Base-by-base conservation (phyloP, 768 basidiomycete genomes). In the Rhodotorula toruloides region DNA sequence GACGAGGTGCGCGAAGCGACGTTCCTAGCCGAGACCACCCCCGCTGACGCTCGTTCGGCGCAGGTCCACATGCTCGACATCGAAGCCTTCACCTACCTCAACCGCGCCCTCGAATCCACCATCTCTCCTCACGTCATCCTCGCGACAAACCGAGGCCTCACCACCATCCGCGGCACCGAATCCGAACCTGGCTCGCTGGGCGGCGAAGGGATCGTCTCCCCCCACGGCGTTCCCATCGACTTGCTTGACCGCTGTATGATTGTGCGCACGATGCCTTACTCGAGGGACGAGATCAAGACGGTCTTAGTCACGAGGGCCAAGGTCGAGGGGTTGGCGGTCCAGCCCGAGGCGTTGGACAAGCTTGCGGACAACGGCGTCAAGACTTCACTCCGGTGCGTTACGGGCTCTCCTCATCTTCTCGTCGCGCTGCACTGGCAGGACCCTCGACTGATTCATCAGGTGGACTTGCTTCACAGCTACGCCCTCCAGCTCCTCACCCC, bases 51-150 rank as follows among this genome's bases (percentile, higher is more conserved):
- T 53, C 57, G 7, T 57, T 31, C 32, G 22, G n/a, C 8, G 25
- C 74, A 96, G 92, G 94, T 98, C 31, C 96, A 99, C 80, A 98
- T 98, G 94, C 86, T 99, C 66, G 96, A 99, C 77, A 93, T 98
- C 74, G 96, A 99, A 77, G 97, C 93, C 78, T 99, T 98, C 81
- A 97, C 96, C 9, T 99, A 94, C 79, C 84, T 99, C 43, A 98
- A 98, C 78, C 87, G 91, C 17, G 84, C 97, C 14, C 83, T 99
- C 52, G 96, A 98, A 78, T 92, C 91, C 0, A 86, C 90, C 4
- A 91, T 99, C 86, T 92, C 96, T 6, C 96, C 96, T 0, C 96
- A 96, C 8, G 94, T 99, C 34, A 89, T 99, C 72, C 82, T 98
- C 67, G 96, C 96, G 5, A 96, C 94, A 32, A 99, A 99, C 77